phyloP scores from a whole-genome alignment of 2,329 filamentous ascomycete genomes.

The Neofusicoccum laricinum region DNA sequence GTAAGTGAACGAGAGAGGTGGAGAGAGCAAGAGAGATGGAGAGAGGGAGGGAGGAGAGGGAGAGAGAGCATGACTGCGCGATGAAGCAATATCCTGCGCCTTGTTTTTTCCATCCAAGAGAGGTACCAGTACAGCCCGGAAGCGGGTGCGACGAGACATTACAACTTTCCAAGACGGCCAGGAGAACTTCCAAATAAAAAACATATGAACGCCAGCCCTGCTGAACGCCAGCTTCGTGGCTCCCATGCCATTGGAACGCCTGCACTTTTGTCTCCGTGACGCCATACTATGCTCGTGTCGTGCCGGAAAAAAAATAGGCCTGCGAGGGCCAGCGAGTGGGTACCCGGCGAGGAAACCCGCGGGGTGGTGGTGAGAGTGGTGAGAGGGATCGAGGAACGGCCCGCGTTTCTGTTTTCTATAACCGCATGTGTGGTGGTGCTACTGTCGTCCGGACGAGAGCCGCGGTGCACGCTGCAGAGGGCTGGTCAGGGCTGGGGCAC shows the following conservation, averaged over 20 bases:
- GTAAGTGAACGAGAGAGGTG: background rate
- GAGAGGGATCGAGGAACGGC: conserved; percentile 23
- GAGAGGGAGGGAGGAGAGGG: background rate
- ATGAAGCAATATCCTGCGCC: conserved; percentile 4
- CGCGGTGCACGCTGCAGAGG: conserved; percentile 24
- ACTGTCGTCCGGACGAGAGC: conserved; percentile 24
- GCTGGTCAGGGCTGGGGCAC: background rate
- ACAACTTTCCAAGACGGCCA: conserved; percentile 8
- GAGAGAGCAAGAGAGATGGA: background rate
- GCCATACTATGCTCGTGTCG: conserved; percentile 40
- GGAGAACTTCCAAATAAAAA: conserved; percentile 30
- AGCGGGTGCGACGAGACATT: conserved; percentile 14
- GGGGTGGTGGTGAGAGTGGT: conserved; percentile 15
- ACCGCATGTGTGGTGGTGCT: conserved; percentile 9
- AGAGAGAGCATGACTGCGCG: conserved; percentile 1
- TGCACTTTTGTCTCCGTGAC: conserved; percentile 38
- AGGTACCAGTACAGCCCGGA: conserved; percentile 15
- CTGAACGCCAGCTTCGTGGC: conserved; percentile 37
- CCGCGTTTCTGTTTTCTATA: conserved; percentile 26
- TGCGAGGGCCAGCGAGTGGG: conserved; percentile 2
- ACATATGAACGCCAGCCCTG: conserved; percentile 34
- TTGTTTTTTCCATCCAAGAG: conserved; percentile 10
- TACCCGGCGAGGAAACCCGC: background rate
- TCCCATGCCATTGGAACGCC: conserved; percentile 38
- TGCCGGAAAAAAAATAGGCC: conserved; percentile 21